Conservation (phyloP, 768 basidiomycete genomes). For the Paxillus involutus region DNA sequence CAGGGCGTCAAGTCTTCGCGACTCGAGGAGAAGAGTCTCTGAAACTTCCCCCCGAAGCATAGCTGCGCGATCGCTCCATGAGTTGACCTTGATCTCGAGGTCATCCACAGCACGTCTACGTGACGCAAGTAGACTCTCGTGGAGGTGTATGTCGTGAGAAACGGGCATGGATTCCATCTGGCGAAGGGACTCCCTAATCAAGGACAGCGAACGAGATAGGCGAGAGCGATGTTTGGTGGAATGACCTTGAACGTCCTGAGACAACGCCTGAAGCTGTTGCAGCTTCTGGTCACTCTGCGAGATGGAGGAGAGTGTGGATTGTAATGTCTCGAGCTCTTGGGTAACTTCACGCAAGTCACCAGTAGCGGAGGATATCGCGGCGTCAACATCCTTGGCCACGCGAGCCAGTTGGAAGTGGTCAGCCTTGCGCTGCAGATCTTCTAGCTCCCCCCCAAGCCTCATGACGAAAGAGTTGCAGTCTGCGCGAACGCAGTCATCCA, state of each 20-base stretch:
- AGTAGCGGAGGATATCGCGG: constrained; percentile 35
- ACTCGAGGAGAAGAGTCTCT: constrained; percentile 39
- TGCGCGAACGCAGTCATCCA: constrained; percentile 67
- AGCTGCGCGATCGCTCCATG: constrained; percentile 44
- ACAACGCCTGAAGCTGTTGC: constrained; percentile 37
- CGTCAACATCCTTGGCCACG: constrained; percentile 55
- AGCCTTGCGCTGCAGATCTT: constrained; percentile 46
- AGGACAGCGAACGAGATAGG: constrained; percentile 49
- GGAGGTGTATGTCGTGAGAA: constrained; percentile 42
- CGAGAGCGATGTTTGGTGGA: constrained; percentile 34
- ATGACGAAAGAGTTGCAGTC: constrained; percentile 72
- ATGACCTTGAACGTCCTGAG: constrained; percentile 35
- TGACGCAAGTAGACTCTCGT: constrained; percentile 47
- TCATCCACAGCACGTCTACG: constrained; percentile 53
- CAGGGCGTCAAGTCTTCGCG: constrained; percentile 40
- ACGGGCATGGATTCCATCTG: constrained; percentile 52
- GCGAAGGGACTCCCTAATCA: constrained; percentile 53
- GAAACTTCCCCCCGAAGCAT: constrained; percentile 37
- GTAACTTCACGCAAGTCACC: constrained; percentile 39
- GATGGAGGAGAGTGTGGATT: constrained; percentile 32
- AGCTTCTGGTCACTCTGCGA: constrained; percentile 29
- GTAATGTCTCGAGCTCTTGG: constrained; percentile 41
- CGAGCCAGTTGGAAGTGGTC: constrained; percentile 51
- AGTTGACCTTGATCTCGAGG: constrained; percentile 44
- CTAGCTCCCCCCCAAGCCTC: constrained; percentile 55